Conservation (phyloP, 768 basidiomycete genomes). For the Termitomyces sp. region DNA sequence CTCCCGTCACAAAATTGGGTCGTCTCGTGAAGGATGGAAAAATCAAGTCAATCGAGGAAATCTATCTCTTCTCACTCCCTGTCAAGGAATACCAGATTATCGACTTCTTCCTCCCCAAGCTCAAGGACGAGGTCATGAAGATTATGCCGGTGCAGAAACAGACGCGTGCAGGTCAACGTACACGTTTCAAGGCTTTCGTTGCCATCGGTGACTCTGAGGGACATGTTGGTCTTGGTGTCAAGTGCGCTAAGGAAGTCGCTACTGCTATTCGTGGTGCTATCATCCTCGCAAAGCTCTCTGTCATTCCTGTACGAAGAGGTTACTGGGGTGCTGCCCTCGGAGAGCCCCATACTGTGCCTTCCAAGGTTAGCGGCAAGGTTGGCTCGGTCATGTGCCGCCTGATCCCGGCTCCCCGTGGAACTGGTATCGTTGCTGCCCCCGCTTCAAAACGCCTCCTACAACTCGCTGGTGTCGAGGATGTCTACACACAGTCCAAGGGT, state of each 20-base stretch:
- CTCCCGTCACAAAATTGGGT: constrained; percentile 98
- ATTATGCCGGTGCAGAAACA: constrained; percentile 99
- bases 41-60: constrained; percentile 99
- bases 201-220: constrained; percentile 99
- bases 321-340: constrained; percentile 99
- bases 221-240: constrained; percentile 98
- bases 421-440: constrained; percentile 98
- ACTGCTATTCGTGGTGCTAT: constrained; percentile 99
- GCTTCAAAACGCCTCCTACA: constrained; percentile 96
- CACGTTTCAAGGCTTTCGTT: constrained; percentile 99
- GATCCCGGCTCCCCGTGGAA: constrained; percentile 97
- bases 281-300: constrained; percentile 96
- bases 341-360: constrained; percentile 98
- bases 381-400: constrained; percentile 99
- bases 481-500: constrained; percentile 97
- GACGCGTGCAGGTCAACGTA: constrained; percentile 98
- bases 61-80: constrained; percentile 99
- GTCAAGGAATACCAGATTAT: constrained; percentile 99
- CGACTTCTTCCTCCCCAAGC: constrained; percentile 97
- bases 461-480: constrained; percentile 96
- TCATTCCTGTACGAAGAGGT: constrained; percentile 96
- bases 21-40: constrained; percentile 99
- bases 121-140: constrained; percentile 99
- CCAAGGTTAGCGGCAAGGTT: constrained; percentile 97
- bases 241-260: constrained; percentile 99